phyloP scores from a whole-genome alignment of 129 eudicot genomes.

The Heracleum sosnowskyi region DNA sequence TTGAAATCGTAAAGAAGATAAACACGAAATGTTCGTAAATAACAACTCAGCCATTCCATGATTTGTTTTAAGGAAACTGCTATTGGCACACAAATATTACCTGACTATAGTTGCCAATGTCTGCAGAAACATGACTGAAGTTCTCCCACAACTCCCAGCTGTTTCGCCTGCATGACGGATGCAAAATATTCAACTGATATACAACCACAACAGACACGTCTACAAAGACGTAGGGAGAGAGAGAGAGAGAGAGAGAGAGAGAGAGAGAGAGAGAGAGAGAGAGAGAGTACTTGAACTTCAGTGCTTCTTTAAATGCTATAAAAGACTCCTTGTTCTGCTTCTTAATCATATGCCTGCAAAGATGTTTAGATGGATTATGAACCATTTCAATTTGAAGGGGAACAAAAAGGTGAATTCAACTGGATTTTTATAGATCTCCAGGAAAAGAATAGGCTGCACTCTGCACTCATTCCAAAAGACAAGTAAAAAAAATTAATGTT shows the following conservation, averaged over 20 bases:
- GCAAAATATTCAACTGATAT: neutral
- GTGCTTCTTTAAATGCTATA: slow-evolving; percentile 86
- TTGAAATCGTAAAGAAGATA: neutral
- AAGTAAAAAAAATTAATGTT: neutral
- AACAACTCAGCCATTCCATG: neutral
- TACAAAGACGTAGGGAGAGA: neutral
- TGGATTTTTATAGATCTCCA: neutral
- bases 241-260: neutral
- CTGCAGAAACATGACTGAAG: slow-evolving; percentile 75
- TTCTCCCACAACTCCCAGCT: slow-evolving; percentile 99
- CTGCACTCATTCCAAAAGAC: neutral
- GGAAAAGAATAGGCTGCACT: neutral
- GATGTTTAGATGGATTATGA: neutral
- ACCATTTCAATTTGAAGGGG: neutral
- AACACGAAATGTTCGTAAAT: neutral
- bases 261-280: neutral
- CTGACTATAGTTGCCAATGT: slow-evolving; percentile 63
- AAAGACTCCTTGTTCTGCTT: slow-evolving; percentile 67
- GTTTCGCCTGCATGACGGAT: slow-evolving; percentile 36
- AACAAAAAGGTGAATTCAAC: neutral
- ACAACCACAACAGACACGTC: neutral
- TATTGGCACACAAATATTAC: slow-evolving; percentile 14
- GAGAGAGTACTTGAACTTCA: slow-evolving; percentile 57
- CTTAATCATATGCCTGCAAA: slow-evolving; percentile 65
- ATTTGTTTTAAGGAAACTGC: neutral